Conservation (phyloP, 2,329 filamentous ascomycete genomes). For the Pyricularia grisea region DNA sequence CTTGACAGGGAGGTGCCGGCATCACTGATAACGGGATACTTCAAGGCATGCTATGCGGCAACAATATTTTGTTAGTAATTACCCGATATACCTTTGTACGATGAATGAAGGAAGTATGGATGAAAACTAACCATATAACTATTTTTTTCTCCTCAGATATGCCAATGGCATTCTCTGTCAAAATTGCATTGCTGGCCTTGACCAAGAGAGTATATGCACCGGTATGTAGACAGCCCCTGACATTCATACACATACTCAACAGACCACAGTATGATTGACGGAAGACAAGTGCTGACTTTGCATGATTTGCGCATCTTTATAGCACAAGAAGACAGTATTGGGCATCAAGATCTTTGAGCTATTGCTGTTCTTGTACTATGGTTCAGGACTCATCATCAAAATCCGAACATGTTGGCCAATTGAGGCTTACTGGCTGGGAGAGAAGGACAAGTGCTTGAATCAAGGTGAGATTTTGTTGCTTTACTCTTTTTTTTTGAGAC, state of each 20-base stretch:
- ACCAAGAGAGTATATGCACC: background rate
- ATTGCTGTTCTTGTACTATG: background rate
- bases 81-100: background rate
- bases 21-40: background rate
- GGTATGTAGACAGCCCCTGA: background rate
- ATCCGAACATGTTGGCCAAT: background rate
- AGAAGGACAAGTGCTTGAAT: background rate
- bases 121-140: background rate
- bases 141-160: background rate
- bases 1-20: background rate
- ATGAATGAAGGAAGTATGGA: too few relatives aligned
- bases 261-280: background rate
- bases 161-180: background rate
- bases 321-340: background rate
- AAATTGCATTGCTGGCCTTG: background rate
- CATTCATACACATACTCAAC: background rate
- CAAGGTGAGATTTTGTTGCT: background rate
- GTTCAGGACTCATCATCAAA: background rate
- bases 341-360: background rate
- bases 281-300: background rate
- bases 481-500: background rate
- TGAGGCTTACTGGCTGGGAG: background rate
- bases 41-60: background rate
- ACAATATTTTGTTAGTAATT: background rate
- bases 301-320: background rate